Base-by-base conservation (phyloP, 768 basidiomycete genomes). In the Lactifluus volemus region DNA sequence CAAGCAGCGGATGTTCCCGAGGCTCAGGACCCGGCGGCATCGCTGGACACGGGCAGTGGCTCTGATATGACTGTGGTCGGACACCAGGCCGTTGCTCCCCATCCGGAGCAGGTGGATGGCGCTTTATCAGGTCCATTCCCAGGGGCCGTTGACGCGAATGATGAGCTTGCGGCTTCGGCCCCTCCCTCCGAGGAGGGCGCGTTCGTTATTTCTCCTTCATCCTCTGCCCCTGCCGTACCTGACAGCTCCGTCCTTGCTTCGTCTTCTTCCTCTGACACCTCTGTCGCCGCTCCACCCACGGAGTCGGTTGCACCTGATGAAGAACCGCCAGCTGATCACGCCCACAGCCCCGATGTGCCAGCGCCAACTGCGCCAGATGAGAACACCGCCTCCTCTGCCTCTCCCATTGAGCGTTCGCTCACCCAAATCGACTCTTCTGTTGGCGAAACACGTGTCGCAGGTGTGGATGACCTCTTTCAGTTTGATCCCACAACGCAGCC, bases 291-390 rank as follows among this genome's bases (percentile, higher is more conserved):
- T 64, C 63, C 63, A 29, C 52, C 63, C 41, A 53, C 64, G 61
- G 63, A 65, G 65, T 60, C 55, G 30, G 59, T 56, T 30, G 32
- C 44, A 12, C 60, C 45, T 39, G 63, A 58, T 59, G 64, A 58
- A 65, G 65, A 65, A 52, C 59, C 58, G 41, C 60, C 57, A 49
- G 56, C 65, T 66, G 64, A 66, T 52, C 51, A 58, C 54, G n/a
- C 60, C 36, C 58, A 54, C 57, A 66, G 65, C 60, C 65, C 63
- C 51, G 65, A 66, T 39, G n/a, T 55, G 32, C 57, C 54, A 7
- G 60, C 53, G 15, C 55, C 62, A 48, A 49, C n/a, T 57, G 55
- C 63, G 17, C 49, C 52, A 38, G 63, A 65, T 17, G 63, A 58
- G 47, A 60, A 58, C 63, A 64, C 45, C n/a, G 30, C 63, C 12